Evolutionary conservation across 345 rosid genomes (phyloP).

Genomic region (Citrus maxima): DNA sequence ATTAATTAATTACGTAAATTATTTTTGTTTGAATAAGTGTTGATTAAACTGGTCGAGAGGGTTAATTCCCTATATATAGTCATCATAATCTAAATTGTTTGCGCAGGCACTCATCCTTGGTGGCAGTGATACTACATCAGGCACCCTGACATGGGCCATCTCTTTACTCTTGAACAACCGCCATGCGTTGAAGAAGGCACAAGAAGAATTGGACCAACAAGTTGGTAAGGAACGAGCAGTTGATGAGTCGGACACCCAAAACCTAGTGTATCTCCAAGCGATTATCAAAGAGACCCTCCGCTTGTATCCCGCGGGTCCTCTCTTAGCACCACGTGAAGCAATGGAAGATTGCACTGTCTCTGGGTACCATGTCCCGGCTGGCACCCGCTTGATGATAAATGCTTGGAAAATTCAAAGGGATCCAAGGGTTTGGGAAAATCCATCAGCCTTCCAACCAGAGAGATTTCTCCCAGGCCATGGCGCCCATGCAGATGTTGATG

Average conservation of each 20-base stretch:
- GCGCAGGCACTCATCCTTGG: conserved; percentile 47
- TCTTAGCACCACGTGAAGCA: conserved; percentile 49
- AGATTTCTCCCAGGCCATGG: conserved; percentile 39
- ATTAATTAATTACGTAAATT: too few species aligned
- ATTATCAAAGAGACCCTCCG: conserved; percentile 62
- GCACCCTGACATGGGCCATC: conserved; percentile 54
- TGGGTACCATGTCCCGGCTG: conserved; percentile 38
- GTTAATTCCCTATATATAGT: too few species aligned
- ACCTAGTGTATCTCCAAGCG: conserved; percentile 51
- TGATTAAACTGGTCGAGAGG: too few species aligned
- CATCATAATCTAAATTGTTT: background rate
- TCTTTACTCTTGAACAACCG: conserved; percentile 52
- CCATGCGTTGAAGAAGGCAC: conserved; percentile 36
- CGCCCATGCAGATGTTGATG: conserved; percentile 22
- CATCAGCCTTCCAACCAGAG: conserved; percentile 45
- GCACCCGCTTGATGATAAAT: conserved; percentile 46
- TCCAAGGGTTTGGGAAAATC: conserved; percentile 30
- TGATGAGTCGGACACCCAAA: conserved; percentile 44
- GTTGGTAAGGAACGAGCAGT: conserved; percentile 47
- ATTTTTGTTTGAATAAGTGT: too few species aligned
- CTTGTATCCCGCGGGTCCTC: conserved; percentile 56
- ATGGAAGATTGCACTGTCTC: conserved; percentile 43
- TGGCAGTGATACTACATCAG: conserved; percentile 42
- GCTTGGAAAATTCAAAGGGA: conserved; percentile 55
- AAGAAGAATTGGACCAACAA: conserved; percentile 43